Evolutionary conservation across 2,329 filamentous ascomycete genomes (phyloP).

Genomic region (Cadophora gregata): DNA sequence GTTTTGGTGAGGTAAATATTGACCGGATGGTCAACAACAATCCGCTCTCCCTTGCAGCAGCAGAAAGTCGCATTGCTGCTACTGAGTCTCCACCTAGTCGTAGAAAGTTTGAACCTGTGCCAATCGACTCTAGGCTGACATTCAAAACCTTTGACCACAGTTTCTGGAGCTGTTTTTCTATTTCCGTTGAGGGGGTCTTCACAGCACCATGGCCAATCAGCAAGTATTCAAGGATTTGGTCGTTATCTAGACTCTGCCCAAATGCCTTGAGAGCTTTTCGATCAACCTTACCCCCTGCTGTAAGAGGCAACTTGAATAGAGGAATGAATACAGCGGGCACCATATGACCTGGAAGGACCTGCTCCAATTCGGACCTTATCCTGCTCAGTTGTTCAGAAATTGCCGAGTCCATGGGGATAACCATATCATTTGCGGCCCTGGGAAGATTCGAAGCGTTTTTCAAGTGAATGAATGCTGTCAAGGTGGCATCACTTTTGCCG

Average conservation of each 20-base stretch:
- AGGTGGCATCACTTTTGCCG: constrained; percentile 2
- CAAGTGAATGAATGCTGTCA: constrained; percentile 45
- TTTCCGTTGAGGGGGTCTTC: constrained; percentile 4
- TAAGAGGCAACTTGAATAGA: neutral
- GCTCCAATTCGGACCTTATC: constrained; percentile 7
- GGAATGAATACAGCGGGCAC: constrained; percentile 18
- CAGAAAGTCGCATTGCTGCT: constrained; percentile 50
- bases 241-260: constrained; percentile 6
- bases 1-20: constrained; percentile 27
- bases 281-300: constrained; percentile 16
- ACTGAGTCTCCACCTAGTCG: constrained; percentile 53
- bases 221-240: neutral
- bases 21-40: constrained; percentile 23
- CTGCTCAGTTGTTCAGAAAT: neutral
- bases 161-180: constrained; percentile 37
- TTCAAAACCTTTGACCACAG: constrained; percentile 53
- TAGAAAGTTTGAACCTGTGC: constrained; percentile 45
- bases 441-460: neutral
- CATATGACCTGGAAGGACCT: constrained; percentile 16
- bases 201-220: neutral
- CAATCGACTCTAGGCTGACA: constrained; percentile 35
- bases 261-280: constrained; percentile 14
- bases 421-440: neutral
- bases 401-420: neutral
- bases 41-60: constrained; percentile 36